phyloP scores from a whole-genome alignment of 148 eudicot species.

The Dianthus caryophyllus region DNA sequence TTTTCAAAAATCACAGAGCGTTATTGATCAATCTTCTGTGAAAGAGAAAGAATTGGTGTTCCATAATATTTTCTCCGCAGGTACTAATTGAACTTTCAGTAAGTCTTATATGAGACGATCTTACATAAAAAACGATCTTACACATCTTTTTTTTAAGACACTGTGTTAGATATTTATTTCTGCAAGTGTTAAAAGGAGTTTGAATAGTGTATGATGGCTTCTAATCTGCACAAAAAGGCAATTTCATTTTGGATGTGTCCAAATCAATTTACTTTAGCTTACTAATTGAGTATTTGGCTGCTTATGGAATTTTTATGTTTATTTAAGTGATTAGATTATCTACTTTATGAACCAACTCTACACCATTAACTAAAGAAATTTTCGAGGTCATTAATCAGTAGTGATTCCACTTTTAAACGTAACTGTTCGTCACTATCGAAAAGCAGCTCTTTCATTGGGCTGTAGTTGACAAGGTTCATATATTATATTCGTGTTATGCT shows the following conservation, averaged over 20 bases:
- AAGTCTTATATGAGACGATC: too few species aligned
- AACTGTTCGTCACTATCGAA: neutral
- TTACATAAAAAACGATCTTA: too few species aligned
- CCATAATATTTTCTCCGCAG: conserved; percentile 25
- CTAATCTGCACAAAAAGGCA: neutral
- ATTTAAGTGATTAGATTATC: neutral
- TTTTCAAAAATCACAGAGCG: conserved; percentile 10
- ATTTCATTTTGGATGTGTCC: neutral
- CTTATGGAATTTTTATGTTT: conserved; percentile 7
- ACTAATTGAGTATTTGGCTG: conserved; percentile 8
- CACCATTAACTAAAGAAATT: conserved; percentile 5
- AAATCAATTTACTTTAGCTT: neutral
- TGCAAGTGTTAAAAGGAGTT: neutral
- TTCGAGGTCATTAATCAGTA: neutral
- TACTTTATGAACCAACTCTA: conserved; percentile 1
- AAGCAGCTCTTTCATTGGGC: conserved; percentile 2
- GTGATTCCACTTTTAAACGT: conserved; percentile 3
- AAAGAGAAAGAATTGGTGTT: conserved; percentile 22
- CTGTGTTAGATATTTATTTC: too few species aligned
- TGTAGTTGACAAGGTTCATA: neutral
- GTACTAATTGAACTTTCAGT: neutral
- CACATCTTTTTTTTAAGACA: too few species aligned
- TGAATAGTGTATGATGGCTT: neutral
- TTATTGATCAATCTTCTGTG: conserved; percentile 17
- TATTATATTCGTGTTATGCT: neutral